Evolutionary conservation across 2,329 filamentous ascomycete species (phyloP).

Genomic region (Fusarium sp.): DNA sequence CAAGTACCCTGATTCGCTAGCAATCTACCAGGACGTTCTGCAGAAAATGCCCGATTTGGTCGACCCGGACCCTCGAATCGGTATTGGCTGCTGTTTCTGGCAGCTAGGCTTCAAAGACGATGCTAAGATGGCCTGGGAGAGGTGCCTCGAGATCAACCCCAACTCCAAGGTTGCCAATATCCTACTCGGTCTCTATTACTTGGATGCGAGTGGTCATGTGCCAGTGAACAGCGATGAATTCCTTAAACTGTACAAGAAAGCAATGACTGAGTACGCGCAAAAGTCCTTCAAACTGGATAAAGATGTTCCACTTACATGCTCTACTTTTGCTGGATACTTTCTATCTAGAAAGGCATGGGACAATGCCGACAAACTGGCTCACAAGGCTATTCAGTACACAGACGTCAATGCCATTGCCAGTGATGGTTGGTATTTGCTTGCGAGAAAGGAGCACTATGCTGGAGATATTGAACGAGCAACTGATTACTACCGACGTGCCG

Average conservation of each 20-base stretch:
- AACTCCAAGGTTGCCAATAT: constrained; percentile 92
- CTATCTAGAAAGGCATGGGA: constrained; percentile 82
- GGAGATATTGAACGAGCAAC: constrained; percentile 80
- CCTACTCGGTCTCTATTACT: constrained; percentile 88
- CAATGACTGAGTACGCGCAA: constrained; percentile 94
- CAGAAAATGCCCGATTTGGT: constrained; percentile 86
- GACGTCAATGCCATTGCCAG: constrained; percentile 97
- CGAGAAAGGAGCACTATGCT: constrained; percentile 88
- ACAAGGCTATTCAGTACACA: constrained; percentile 94
- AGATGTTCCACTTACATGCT: constrained; percentile 87
- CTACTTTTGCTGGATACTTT: constrained; percentile 92
- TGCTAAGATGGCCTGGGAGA: constrained; percentile 90
- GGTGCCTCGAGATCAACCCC: constrained; percentile 82
- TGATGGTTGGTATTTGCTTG: constrained; percentile 96
- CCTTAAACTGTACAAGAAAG: constrained; percentile 85
- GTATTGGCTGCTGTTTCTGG: constrained; percentile 97
- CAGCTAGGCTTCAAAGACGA: constrained; percentile 94
- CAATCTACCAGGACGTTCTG: constrained; percentile 88
- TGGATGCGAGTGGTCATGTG: constrained; percentile 86
- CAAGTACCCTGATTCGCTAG: constrained; percentile 85
- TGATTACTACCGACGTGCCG: constrained; percentile 89
- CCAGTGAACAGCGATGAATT: constrained; percentile 88
- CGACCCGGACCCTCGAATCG: constrained; percentile 95
- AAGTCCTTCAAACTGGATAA: constrained; percentile 95
- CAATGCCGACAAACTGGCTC: constrained; percentile 86